A percentile compares a stretch with the other conserved stretches of the same genome.
Conservation (phyloP, 164 flowering plant species). For the Euptelea pleiosperma region DNA sequence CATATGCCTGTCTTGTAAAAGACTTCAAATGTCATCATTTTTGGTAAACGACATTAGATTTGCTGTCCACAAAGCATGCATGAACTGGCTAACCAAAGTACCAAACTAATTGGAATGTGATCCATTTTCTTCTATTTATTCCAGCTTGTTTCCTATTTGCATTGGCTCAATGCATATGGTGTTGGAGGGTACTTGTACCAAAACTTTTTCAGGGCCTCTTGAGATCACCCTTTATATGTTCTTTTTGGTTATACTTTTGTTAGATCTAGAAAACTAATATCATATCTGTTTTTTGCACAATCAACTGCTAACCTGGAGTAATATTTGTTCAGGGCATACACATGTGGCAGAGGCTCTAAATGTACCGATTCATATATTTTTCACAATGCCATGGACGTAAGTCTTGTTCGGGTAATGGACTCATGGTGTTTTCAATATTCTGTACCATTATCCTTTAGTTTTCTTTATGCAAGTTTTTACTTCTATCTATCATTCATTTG, state of each 20-base stretch:
- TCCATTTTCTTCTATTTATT: too few relatives aligned
- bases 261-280: too few relatives aligned
- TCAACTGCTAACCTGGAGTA: slow-evolving; percentile 17
- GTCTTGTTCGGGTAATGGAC: slow-evolving; percentile 35
- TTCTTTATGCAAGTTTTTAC: neutral
- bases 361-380: slow-evolving; percentile 91
- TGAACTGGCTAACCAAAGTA: neutral
- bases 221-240: too few relatives aligned
- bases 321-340: slow-evolving; percentile 65
- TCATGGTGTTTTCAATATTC: slow-evolving; percentile 4
- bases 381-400: slow-evolving; percentile 99
- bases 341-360: slow-evolving; percentile 97
- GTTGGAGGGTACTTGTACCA: too few relatives aligned
- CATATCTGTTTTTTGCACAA: too few relatives aligned
- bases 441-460: too few relatives aligned
- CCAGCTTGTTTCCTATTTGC: neutral
- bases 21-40: neutral
- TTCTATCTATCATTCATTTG: neutral
- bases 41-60: neutral
- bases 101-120: too few relatives aligned
- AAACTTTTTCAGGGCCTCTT: too few relatives aligned
- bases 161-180: neutral
- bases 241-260: too few relatives aligned
- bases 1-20: neutral
- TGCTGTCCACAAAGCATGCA: neutral